Conservation (phyloP, 805 yeast species). For the Candida sakaeoensis region DNA sequence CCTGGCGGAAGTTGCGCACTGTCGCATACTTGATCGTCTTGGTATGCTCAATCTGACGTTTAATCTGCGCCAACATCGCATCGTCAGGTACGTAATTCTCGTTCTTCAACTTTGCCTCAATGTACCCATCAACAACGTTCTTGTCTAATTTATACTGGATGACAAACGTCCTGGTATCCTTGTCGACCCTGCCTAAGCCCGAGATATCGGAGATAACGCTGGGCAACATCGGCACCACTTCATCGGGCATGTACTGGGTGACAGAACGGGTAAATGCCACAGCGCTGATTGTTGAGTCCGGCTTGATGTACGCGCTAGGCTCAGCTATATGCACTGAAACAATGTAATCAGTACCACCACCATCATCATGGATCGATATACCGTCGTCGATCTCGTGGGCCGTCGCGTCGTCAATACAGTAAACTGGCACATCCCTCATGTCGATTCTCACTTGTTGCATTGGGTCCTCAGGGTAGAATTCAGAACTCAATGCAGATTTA, state of each 20-base stretch:
- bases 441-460: constrained; percentile 30
- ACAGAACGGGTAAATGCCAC: constrained; percentile 59
- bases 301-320: constrained; percentile 65
- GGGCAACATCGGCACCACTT: constrained; percentile 70
- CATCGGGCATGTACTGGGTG: constrained; percentile 73
- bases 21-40: constrained; percentile 21
- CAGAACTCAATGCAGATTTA: constrained; percentile 8
- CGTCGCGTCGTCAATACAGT: constrained; percentile 74
- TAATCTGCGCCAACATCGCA: constrained; percentile 11
- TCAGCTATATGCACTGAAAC: constrained; percentile 81
- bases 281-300: constrained; percentile 38
- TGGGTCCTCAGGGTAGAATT: constrained; percentile 30
- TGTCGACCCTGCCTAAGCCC: constrained; percentile 47
- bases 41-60: constrained; percentile 15
- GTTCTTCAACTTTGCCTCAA: constrained; percentile 10
- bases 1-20: constrained; percentile 29
- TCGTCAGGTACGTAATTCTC: constrained; percentile 7
- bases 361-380: constrained; percentile 50
- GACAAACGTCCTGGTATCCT: constrained; percentile 40
- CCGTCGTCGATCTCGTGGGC: constrained; percentile 97
- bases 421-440: constrained; percentile 50
- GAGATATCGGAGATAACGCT: constrained; percentile 44
- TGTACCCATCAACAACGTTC: constrained; percentile 16
- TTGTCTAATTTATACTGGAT: constrained; percentile 28
- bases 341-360: constrained; percentile 24